phyloP scores from a whole-genome alignment of 176 grass and related monocot genomes.

The Ampelocalamus luodianensis region DNA sequence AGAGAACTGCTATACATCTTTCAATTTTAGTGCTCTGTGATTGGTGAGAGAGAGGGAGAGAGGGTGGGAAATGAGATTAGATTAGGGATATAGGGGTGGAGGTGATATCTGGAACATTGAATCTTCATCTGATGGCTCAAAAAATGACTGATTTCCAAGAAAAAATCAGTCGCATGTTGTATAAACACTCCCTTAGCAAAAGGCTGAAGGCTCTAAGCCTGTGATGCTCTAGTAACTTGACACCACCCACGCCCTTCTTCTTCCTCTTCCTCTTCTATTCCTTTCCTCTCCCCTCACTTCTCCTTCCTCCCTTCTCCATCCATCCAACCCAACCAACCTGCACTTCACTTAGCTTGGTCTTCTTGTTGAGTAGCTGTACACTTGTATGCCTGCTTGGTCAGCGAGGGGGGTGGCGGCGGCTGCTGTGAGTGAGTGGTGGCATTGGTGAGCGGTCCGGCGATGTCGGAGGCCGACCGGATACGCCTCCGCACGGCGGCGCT shows the following conservation, averaged over 20 bases:
- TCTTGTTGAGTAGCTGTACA: constrained; percentile 1
- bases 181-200: too few relatives aligned
- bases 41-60: too few relatives aligned
- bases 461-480: constrained; percentile 41
- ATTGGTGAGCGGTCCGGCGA: not conserved
- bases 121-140: too few relatives aligned
- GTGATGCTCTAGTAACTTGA: too few relatives aligned
- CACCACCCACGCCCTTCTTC: not conserved
- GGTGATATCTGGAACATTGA: too few relatives aligned
- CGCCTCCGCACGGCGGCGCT: constrained; percentile 46
- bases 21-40: too few relatives aligned
- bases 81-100: too few relatives aligned
- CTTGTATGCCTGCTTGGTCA: constrained; percentile 44
- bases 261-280: constrained; percentile 23
- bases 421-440: constrained; percentile 6
- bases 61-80: too few relatives aligned
- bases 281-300: constrained; percentile 31
- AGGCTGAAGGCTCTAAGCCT: too few relatives aligned
- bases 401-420: constrained; percentile 1
- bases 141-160: too few relatives aligned
- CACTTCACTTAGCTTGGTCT: not conserved
- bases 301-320: not conserved
- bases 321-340: not conserved
- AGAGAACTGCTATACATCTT: too few relatives aligned
- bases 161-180: too few relatives aligned